Percentiles rank a stretch among this genome's conserved stretches.
Evolutionary conservation across 441 rosid genomes (phyloP).

Genomic region (Erodium trifolium): DNA sequence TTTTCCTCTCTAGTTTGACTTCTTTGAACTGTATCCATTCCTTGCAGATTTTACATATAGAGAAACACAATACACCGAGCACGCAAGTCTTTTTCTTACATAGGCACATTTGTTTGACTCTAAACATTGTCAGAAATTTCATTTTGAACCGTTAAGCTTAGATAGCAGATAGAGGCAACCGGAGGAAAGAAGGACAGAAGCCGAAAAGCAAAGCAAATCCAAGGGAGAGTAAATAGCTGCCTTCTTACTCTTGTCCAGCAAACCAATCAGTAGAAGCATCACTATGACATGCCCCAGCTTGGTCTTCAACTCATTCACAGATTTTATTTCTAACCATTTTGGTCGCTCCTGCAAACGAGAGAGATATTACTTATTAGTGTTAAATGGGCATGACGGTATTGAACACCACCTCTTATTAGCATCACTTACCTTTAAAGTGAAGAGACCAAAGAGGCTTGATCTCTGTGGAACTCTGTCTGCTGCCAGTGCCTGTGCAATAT

Average conservation of each 20-base stretch:
- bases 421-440: slow-evolving; percentile 57
- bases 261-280: slow-evolving; percentile 86
- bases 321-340: slow-evolving; percentile 71
- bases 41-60: too few relatives aligned
- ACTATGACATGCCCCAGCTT: slow-evolving; percentile 96
- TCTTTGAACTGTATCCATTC: too few relatives aligned
- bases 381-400: background rate
- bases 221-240: slow-evolving; percentile 48
- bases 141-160: slow-evolving; percentile 54
- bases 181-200: slow-evolving; percentile 66
- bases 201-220: slow-evolving; percentile 80
- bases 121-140: slow-evolving; percentile 12
- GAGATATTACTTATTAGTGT: background rate
- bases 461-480: slow-evolving; percentile 28
- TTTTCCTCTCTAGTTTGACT: too few relatives aligned
- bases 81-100: background rate
- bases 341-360: slow-evolving; percentile 63
- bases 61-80: background rate
- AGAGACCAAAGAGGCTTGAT: slow-evolving; percentile 75
- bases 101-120: background rate
- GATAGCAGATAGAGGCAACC: slow-evolving; percentile 75
- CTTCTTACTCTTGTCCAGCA: slow-evolving; percentile 79
- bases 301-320: slow-evolving; percentile 77
- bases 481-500: slow-evolving; percentile 39
- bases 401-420: background rate